Percentiles rank a stretch among this genome's conserved stretches.
These are phyloP conservation scores for Pseudisothecium myosuroides DNA, from an alignment of 225 moss, liverwort and hornwort genomes.

Conservation along the genomic window DNA sequence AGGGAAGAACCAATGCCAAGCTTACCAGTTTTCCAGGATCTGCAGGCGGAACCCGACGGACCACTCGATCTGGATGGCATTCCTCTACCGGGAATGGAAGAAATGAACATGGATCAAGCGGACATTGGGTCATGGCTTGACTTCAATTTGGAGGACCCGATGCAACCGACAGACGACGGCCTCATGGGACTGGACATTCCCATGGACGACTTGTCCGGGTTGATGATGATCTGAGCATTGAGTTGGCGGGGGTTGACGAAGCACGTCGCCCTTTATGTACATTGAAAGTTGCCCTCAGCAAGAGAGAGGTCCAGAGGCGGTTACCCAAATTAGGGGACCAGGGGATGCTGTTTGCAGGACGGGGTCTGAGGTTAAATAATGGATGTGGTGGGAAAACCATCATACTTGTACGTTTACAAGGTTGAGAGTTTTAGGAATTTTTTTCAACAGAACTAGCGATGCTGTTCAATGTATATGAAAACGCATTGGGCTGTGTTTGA, in stretches of 20 bases:
- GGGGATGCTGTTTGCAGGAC: slow-evolving; percentile 4
- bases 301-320: slow-evolving; percentile 4
- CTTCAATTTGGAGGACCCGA: slow-evolving; percentile 65
- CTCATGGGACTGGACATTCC: slow-evolving; percentile 93
- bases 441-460: slow-evolving; percentile 46
- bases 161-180: slow-evolving; percentile 48
- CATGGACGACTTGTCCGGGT: slow-evolving; percentile 92
- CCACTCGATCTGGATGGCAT: slow-evolving; percentile 59
- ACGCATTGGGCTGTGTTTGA: slow-evolving; percentile 26
- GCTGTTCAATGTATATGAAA: slow-evolving; percentile 34
- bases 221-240: slow-evolving; percentile 79
- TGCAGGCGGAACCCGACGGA: slow-evolving; percentile 28
- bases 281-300: slow-evolving; percentile 33
- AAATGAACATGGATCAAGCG: slow-evolving; percentile 56
- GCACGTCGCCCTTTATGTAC: slow-evolving; percentile 27
- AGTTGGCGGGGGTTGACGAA: background rate
- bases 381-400: slow-evolving; percentile 23
- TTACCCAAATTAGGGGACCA: background rate
- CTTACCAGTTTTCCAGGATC: slow-evolving; percentile 24
- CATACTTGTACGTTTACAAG: slow-evolving; percentile 39
- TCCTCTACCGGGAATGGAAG: slow-evolving; percentile 86
- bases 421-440: slow-evolving; percentile 35
- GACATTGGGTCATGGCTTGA: slow-evolving; percentile 88
- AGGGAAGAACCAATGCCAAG: slow-evolving; percentile 11
- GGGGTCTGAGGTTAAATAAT: slow-evolving; percentile 27